These are phyloP conservation scores for Trametes versicolor DNA, from an alignment of 1,284 basidiomycete species.

Conservation along the genomic window DNA sequence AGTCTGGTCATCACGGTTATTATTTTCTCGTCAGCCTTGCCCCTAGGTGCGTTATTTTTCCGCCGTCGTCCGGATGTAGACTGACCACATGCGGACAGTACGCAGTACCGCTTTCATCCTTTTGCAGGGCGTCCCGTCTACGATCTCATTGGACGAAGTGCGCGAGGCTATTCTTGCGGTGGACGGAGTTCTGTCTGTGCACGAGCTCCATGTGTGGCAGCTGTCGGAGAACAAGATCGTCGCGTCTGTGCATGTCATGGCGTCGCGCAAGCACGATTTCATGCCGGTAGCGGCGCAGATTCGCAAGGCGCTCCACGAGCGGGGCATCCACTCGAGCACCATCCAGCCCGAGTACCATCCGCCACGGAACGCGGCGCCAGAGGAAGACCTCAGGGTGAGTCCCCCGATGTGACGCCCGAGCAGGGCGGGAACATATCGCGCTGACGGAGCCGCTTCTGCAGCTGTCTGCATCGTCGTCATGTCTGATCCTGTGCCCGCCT, in stretches of 20 bases:
- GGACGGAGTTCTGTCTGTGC: constrained; percentile 90
- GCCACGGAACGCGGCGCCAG: constrained; percentile 49
- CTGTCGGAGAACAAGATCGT: constrained; percentile 90
- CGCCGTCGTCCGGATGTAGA: too few relatives aligned
- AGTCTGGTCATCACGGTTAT: constrained; percentile 96
- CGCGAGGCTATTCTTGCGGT: constrained; percentile 83
- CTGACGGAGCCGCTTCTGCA: constrained; percentile 22
- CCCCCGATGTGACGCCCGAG: constrained; percentile 42
- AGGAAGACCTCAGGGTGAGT: constrained; percentile 59
- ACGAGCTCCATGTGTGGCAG: constrained; percentile 98
- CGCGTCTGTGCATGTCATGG: constrained; percentile 95
- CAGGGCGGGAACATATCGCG: constrained; percentile 45
- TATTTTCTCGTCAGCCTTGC: constrained; percentile 96
- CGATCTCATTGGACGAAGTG: constrained; percentile 90
- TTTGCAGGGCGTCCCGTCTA: constrained; percentile 94
- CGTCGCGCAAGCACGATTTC: constrained; percentile 85
- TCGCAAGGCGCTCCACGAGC: constrained; percentile 84
- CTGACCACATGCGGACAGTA: constrained; percentile 56
- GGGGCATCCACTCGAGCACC: constrained; percentile 94
- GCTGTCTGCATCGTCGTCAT: constrained; percentile 46
- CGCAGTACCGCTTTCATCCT: constrained; percentile 96
- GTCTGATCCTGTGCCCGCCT: constrained; percentile 59
- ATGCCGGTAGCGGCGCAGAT: constrained; percentile 92
- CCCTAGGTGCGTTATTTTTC: constrained; percentile 72
- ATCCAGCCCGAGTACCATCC: constrained; percentile 86